These are phyloP conservation scores for Aspergillus calidoustus DNA, from an alignment of 2,329 filamentous ascomycete genomes.

Conservation along the genomic window DNA sequence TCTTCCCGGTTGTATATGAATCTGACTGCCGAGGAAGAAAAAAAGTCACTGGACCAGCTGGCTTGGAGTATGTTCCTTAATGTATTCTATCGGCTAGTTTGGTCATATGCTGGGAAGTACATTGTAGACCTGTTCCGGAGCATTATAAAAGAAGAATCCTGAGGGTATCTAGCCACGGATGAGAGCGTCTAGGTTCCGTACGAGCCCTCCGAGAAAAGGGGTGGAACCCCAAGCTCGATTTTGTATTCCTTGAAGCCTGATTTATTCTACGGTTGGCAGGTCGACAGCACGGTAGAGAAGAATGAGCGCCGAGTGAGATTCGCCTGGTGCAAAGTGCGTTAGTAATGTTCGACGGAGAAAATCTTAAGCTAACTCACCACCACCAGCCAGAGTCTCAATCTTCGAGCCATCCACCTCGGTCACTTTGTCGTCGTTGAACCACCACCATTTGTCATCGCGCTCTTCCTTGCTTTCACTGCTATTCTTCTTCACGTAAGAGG, in stretches of 20 bases:
- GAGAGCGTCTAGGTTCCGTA: too few species aligned
- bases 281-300: slow-evolving; percentile 57
- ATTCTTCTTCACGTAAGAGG: slow-evolving; percentile 94
- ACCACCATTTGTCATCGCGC: slow-evolving; percentile 95
- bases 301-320: slow-evolving; percentile 57
- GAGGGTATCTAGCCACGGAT: too few species aligned
- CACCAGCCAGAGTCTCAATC: slow-evolving; percentile 86
- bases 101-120: too few species aligned
- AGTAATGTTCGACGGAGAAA: slow-evolving; percentile 14
- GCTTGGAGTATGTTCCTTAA: too few species aligned
- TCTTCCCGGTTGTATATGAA: too few species aligned
- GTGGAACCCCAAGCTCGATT: too few species aligned
- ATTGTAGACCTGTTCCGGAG: too few species aligned
- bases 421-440: slow-evolving; percentile 99
- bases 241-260: neutral
- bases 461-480: slow-evolving; percentile 75
- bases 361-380: slow-evolving; percentile 60
- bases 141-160: too few species aligned
- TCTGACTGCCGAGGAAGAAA: too few species aligned
- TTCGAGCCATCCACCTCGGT: slow-evolving; percentile 89
- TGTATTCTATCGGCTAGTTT: too few species aligned
- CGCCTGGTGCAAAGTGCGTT: slow-evolving; percentile 39
- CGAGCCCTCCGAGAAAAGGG: too few species aligned
- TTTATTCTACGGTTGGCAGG: slow-evolving; percentile 43
- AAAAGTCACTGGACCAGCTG: too few species aligned